These are phyloP conservation scores for Ophiocordyceps camponoti-floridani DNA, from an alignment of 2,329 filamentous ascomycete genomes.

Conservation along the genomic window DNA sequence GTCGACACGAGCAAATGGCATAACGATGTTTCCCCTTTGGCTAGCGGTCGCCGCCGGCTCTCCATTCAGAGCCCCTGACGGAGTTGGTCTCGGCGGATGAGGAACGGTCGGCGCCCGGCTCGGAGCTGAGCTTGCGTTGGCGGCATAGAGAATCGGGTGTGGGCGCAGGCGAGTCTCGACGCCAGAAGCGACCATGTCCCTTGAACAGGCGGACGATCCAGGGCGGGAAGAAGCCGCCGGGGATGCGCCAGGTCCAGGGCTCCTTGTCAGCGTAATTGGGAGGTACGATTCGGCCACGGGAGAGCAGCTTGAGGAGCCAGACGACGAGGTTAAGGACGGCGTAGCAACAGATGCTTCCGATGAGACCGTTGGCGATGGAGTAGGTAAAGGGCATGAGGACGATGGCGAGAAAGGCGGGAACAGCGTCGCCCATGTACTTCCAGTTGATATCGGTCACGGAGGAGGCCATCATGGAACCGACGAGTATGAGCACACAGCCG, in stretches of 20 bases:
- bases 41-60: background rate
- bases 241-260: slow-evolving; percentile 60
- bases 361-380: slow-evolving; percentile 73
- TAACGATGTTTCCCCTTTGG: background rate
- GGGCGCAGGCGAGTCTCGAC: slow-evolving; percentile 9
- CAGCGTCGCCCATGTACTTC: slow-evolving; percentile 66
- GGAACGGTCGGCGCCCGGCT: slow-evolving; percentile 1
- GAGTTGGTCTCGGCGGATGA: background rate
- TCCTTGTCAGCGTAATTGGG: slow-evolving; percentile 62
- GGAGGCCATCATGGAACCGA: slow-evolving; percentile 74
- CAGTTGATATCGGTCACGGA: slow-evolving; percentile 75
- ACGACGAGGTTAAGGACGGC: slow-evolving; percentile 55
- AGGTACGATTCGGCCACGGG: slow-evolving; percentile 53
- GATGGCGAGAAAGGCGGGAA: slow-evolving; percentile 73
- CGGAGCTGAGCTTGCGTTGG: slow-evolving; percentile 5
- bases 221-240: slow-evolving; percentile 55
- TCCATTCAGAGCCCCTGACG: background rate
- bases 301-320: slow-evolving; percentile 48
- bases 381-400: slow-evolving; percentile 82
- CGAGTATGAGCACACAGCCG: slow-evolving; percentile 70
- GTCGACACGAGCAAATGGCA: too few relatives aligned
- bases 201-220: slow-evolving; percentile 47
- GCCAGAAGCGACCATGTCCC: slow-evolving; percentile 64
- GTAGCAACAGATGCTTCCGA: slow-evolving; percentile 63
- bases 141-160: background rate